phyloP scores from a whole-genome alignment of 1,139 yeast genomes.

The Scheffersomyces parashehatae region DNA sequence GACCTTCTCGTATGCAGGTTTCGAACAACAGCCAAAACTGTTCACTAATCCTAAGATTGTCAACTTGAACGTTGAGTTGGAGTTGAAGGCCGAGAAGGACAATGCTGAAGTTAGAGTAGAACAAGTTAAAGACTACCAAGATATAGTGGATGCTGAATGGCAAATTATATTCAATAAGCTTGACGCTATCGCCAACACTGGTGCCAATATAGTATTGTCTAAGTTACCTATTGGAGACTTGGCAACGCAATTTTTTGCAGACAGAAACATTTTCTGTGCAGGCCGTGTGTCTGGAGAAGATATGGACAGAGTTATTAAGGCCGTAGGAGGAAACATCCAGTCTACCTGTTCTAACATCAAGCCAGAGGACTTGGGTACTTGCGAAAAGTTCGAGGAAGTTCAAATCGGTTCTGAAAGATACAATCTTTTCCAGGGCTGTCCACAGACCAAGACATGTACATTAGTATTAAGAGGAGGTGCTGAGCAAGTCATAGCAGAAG shows the following conservation, averaged over 20 bases:
- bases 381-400: slow-evolving; percentile 83
- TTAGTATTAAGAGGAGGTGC: slow-evolving; percentile 95
- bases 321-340: slow-evolving; percentile 92
- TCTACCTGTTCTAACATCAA: slow-evolving; percentile 83
- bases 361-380: slow-evolving; percentile 73
- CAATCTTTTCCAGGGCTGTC: slow-evolving; percentile 90
- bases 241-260: slow-evolving; percentile 98
- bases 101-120: slow-evolving; percentile 99
- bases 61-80: slow-evolving; percentile 87
- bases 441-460: slow-evolving; percentile 91
- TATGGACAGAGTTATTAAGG: slow-evolving; percentile 87
- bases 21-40: slow-evolving; percentile 95
- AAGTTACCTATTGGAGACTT: slow-evolving; percentile 96
- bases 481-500: slow-evolving; percentile 97
- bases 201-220: slow-evolving; percentile 90
- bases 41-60: slow-evolving; percentile 80
- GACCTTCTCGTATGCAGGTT: slow-evolving; percentile 96
- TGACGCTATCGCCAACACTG: slow-evolving; percentile 77
- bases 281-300: slow-evolving; percentile 91
- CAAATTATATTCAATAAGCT: slow-evolving; percentile 84
- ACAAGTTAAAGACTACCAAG: slow-evolving; percentile 91
- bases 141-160: slow-evolving; percentile 98
- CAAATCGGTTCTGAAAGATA: slow-evolving; percentile 96
- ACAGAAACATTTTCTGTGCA: slow-evolving; percentile 93
- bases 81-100: slow-evolving; percentile 96